Base-by-base conservation (phyloP, 139 green algal genomes). In the Chlorella sp. region DNA sequence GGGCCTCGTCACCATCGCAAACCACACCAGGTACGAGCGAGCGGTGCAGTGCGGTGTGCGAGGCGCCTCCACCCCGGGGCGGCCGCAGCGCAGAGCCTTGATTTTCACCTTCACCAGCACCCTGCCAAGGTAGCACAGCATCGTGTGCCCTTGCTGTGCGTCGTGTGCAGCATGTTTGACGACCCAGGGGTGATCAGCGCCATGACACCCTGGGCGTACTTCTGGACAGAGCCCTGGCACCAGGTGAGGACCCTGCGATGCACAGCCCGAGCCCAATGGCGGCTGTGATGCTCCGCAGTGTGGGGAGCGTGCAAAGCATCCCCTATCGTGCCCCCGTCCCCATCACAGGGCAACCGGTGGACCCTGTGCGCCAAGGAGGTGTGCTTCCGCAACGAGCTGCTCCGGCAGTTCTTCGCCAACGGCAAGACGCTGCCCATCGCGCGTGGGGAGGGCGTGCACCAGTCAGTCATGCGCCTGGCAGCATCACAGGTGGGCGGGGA, bases 351-450 rank as follows among this genome's bases (percentile, higher is more conserved):
- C 33, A 88, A 80, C 24, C 84, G 92, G 1, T 97, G 92, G 93
- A 84, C 86, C 1, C 77, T 96, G 27, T 97, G 93, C 70, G 93
- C 93, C 6, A 71, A 75, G 24, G 91, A 97, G 32, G 85, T 95
- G 5, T 97, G 93, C 80, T 96, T 92, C 78, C 81, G 76, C 23
- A 93, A 92, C 72, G 70, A 80, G 5, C 64, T 96, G 0, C 50
- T 96, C 74, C 91, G 86, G 31, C 82, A 91, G 55, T 96, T 97
- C 69, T 97, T 97, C 75, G 64, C 82, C 2, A 92, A 81, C 36
- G 93, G 93, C 61, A 96, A 97, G 68, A 87, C 80, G 27, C 82
- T 97, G 63, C 91, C 93, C 2, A 85, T 97, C 17, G 84, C 92
- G 67, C 80, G 91, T 0, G 77, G 81, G 2, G 59, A 34, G 60